Conservation (phyloP, 305 asterid species). For the Caryopteris hybrid region DNA sequence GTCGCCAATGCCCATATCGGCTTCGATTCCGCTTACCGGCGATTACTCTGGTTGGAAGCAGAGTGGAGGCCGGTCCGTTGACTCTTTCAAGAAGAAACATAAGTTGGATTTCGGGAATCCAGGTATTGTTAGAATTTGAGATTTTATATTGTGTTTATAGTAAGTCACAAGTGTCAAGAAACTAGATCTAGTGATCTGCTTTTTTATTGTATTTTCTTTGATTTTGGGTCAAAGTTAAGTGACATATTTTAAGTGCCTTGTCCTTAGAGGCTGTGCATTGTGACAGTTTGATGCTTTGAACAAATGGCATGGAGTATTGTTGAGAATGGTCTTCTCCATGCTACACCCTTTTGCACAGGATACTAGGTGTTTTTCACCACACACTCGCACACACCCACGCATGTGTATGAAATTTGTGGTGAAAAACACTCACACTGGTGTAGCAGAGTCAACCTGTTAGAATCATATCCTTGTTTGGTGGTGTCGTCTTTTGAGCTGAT, state of each 20-base stretch:
- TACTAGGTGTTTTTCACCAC: too few relatives aligned
- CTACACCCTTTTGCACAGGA: too few relatives aligned
- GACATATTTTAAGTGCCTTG: constrained; percentile 23
- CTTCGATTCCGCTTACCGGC: constrained; percentile 81
- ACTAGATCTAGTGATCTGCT: constrained; percentile 38
- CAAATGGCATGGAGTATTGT: constrained; percentile 22
- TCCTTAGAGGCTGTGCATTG: constrained; percentile 14
- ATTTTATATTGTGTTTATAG: constrained; percentile 18
- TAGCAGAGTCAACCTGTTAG: too few relatives aligned
- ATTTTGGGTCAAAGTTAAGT: constrained; percentile 29
- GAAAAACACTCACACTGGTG: too few relatives aligned
- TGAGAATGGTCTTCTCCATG: too few relatives aligned
- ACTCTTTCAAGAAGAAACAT: constrained; percentile 65
- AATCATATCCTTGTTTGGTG: constrained; percentile 21
- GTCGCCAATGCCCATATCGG: constrained; percentile 97
- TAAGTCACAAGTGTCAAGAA: constrained; percentile 18
- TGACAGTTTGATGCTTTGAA: constrained; percentile 30
- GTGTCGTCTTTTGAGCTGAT: constrained; percentile 28
- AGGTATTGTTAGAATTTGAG: constrained; percentile 33
- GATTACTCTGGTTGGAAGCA: constrained; percentile 69
- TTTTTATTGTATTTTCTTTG: constrained; percentile 25
- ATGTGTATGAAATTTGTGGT: too few relatives aligned
- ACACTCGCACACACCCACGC: too few relatives aligned
- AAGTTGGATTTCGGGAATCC: constrained; percentile 56
- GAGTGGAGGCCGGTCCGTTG: constrained; percentile 36